Percentiles rank a stretch among this genome's conserved stretches.
Evolutionary conservation across 1,139 yeast species (phyloP).

Genomic region (Kodamaea anthophila): DNA sequence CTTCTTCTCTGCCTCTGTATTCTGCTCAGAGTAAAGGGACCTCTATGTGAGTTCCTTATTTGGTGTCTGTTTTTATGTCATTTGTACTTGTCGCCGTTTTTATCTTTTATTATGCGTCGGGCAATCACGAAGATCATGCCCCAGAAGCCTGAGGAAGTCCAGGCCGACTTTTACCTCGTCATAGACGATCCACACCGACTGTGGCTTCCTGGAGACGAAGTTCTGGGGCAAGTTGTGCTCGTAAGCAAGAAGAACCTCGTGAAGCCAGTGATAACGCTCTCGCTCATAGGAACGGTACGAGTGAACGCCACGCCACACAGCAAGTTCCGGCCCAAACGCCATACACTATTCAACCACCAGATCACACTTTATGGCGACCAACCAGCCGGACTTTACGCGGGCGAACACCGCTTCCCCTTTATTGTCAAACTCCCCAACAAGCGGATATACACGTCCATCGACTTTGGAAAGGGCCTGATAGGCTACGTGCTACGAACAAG

Average conservation of each 20-base stretch:
- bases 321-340: slow-evolving; percentile 46
- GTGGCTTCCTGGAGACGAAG: slow-evolving; percentile 62
- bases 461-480: slow-evolving; percentile 84
- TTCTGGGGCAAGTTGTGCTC: slow-evolving; percentile 58
- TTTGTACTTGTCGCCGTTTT: too few species aligned
- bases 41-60: too few species aligned
- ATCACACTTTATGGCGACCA: slow-evolving; percentile 58
- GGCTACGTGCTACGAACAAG: slow-evolving; percentile 57
- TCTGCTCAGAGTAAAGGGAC: too few species aligned
- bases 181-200: slow-evolving; percentile 69
- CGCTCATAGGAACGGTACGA: slow-evolving; percentile 52
- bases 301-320: slow-evolving; percentile 47
- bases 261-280: slow-evolving; percentile 47
- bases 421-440: slow-evolving; percentile 69
- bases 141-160: slow-evolving; percentile 7
- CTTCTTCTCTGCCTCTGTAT: too few species aligned
- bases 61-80: too few species aligned
- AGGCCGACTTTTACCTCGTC: slow-evolving; percentile 54
- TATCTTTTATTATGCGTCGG: slow-evolving; percentile 27
- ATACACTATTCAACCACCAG: slow-evolving; percentile 56
- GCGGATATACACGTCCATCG: slow-evolving; percentile 67
- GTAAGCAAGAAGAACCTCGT: slow-evolving; percentile 50
- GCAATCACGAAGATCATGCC: slow-evolving; percentile 42
- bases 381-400: slow-evolving; percentile 54
- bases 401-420: slow-evolving; percentile 86